A percentile compares a stretch with the other conserved stretches of the same genome.
Evolutionary conservation across 345 rosid genomes (phyloP).

Genomic region (Citrus medica): DNA sequence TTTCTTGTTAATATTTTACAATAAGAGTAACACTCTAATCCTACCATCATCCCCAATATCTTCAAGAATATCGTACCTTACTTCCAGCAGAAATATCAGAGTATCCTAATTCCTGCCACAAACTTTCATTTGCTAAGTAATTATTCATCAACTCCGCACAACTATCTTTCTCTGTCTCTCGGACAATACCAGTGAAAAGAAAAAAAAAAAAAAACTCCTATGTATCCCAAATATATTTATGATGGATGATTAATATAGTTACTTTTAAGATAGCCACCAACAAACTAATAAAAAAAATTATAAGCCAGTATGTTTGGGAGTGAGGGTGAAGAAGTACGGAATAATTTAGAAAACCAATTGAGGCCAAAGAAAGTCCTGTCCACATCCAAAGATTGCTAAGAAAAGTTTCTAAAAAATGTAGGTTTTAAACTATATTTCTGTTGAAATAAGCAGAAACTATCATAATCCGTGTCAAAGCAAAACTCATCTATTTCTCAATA

Average conservation of each 20-base stretch:
- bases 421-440: neutral
- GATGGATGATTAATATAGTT: neutral
- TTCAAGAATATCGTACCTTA: neutral
- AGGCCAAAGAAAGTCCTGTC: neutral
- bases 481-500: neutral
- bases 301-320: neutral
- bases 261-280: neutral
- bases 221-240: neutral
- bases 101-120: neutral
- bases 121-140: neutral
- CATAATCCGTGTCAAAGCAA: neutral
- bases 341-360: neutral
- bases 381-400: neutral
- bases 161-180: neutral
- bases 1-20: neutral
- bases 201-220: neutral
- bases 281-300: neutral
- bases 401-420: neutral
- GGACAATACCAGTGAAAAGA: neutral
- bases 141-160: neutral
- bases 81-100: neutral
- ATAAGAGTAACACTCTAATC: neutral
- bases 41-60: neutral
- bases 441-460: neutral
- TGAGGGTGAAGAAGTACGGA: neutral